Percentiles rank a stretch among this genome's conserved stretches.
These are phyloP conservation scores for Penicillium egyptiacum DNA, from an alignment of 495 filamentous ascomycete genomes.

Conservation along the genomic window DNA sequence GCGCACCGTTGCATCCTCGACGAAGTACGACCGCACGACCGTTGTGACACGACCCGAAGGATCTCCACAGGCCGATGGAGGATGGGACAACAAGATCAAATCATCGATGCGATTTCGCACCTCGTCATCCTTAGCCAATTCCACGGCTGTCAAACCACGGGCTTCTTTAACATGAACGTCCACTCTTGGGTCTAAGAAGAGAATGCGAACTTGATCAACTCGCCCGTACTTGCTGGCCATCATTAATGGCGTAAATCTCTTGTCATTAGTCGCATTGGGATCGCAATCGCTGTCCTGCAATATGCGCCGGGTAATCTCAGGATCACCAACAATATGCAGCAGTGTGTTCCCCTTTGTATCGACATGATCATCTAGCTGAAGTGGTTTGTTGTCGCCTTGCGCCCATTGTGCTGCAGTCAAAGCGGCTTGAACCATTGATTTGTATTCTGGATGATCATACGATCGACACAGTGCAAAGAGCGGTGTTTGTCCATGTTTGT, in stretches of 20 bases:
- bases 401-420: conserved; percentile 68
- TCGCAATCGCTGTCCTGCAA: conserved; percentile 84
- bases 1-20: conserved; percentile 92
- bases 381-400: conserved; percentile 73
- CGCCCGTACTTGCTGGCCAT: conserved; percentile 98
- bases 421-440: conserved; percentile 77
- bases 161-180: conserved; percentile 82
- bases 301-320: conserved; percentile 70
- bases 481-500: conserved; percentile 96
- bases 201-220: conserved; percentile 83
- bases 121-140: conserved; percentile 97
- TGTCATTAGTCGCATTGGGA: conserved; percentile 94
- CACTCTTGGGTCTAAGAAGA: conserved; percentile 85
- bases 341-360: conserved; percentile 92
- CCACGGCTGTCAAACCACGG: conserved; percentile 89
- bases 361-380: conserved; percentile 91
- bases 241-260: conserved; percentile 94
- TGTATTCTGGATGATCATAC: conserved; percentile 90
- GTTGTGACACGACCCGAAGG: conserved; percentile 83
- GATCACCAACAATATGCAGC: conserved; percentile 88
- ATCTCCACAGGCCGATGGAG: conserved; percentile 43
- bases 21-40: conserved; percentile 94
- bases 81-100: conserved; percentile 75
- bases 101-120: conserved; percentile 96
- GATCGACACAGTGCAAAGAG: conserved; percentile 91